A percentile compares a stretch with the other conserved stretches of the same genome.
These are phyloP conservation scores for Perilla frutescens DNA, from an alignment of 257 asterid species.

Conservation along the genomic window DNA sequence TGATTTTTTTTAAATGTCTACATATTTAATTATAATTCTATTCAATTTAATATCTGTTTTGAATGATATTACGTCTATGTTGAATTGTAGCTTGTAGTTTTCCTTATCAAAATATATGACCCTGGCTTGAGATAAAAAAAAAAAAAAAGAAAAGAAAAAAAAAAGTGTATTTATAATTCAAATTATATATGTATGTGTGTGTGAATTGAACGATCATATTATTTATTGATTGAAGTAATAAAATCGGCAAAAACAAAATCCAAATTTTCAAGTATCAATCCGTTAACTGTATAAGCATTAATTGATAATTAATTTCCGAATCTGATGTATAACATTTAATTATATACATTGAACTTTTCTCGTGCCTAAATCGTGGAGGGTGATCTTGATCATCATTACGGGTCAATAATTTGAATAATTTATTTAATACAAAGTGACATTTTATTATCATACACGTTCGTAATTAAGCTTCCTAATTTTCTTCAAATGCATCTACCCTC, in stretches of 20 bases:
- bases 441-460: background rate
- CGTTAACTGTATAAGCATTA: background rate
- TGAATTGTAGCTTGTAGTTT: conserved; percentile 3
- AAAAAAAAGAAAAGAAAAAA: no score
- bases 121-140: no score
- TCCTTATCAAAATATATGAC: no score
- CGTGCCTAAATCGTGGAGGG: background rate
- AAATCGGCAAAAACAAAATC: background rate
- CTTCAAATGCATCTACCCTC: no score
- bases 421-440: background rate
- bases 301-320: background rate
- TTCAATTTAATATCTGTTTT: background rate
- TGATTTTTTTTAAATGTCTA: no score
- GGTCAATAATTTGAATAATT: background rate
- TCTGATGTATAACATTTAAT: background rate
- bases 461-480: no score
- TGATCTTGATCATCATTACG: background rate
- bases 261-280: background rate
- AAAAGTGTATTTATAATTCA: no score
- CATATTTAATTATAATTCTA: no score
- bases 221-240: background rate
- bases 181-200: no score
- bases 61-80: background rate
- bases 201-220: no score
- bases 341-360: background rate